Evolutionary conservation across 441 rosid genomes (phyloP), one percentile per base, ranked within the genome.

Genomic region (Raphanus hybrid): DNA sequence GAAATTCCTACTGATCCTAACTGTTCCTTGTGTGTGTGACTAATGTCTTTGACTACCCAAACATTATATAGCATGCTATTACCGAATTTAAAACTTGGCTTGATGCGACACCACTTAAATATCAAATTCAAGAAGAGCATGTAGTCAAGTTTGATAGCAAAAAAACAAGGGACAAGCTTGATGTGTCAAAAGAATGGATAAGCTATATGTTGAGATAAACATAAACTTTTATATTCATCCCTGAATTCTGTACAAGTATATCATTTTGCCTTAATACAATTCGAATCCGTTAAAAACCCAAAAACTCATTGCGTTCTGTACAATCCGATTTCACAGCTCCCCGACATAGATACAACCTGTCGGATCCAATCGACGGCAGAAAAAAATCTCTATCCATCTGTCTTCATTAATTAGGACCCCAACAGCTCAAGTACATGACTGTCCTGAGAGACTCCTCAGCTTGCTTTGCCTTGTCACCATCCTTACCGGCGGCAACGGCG

Each of bases 391-490:
- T 29, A 3, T 29, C 34, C 34, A 29, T 29, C 1, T 5, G 34
- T 29, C 34, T 29, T 29, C 6, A 29, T 29, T 1, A 29, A 29
- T 29, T 29, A 29, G 34, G 34, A 29, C 34, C 34, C 34, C 34
- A 29, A 29, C 34, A 29, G 5, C 34, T 29, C 34, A 29, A 29
- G 75, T 78, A 91, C 94, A 91, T 89, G 67, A 89, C 85, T 2
- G 89, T 91, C 75, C 94, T 74, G 3, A 91, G 81, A 12, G 92
- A 87, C 70, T 91, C 94, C 80, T 91, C 97, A 0, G 91, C 87
- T 69, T 81, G 83, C 74, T 79, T 86, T 8, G 66, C 39, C 83
- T 77, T 82, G 18, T 80, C 85, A 29, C 32, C 54, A 32, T 55
- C 69, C 3, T 73, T 65, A 2, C 48, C 10, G 1, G 79, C 43